Conservation (phyloP, 2,329 filamentous ascomycete species). For the Lachnellula hyalina region DNA sequence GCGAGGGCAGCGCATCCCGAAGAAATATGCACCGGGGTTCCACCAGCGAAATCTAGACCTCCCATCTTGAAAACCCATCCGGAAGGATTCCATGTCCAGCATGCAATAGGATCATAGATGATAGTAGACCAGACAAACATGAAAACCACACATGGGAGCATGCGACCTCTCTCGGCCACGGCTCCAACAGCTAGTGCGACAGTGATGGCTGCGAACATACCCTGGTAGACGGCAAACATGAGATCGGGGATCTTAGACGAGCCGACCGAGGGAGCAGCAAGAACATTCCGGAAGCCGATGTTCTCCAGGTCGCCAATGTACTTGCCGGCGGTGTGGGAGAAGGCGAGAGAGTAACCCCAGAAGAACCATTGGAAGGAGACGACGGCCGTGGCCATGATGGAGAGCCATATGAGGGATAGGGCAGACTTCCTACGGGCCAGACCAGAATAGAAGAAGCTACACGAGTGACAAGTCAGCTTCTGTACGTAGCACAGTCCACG, state of each 20-base stretch:
- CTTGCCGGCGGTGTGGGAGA: slow-evolving; percentile 51
- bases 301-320: slow-evolving; percentile 77
- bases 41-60: slow-evolving; percentile 82
- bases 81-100: slow-evolving; percentile 86
- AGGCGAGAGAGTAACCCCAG: slow-evolving; percentile 32
- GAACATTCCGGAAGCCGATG: slow-evolving; percentile 71
- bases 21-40: slow-evolving; percentile 84
- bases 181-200: slow-evolving; percentile 75
- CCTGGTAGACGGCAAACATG: slow-evolving; percentile 79
- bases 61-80: slow-evolving; percentile 80
- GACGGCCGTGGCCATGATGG: slow-evolving; percentile 78
- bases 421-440: slow-evolving; percentile 85
- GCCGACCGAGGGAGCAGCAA: slow-evolving; percentile 70
- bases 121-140: slow-evolving; percentile 90
- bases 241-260: slow-evolving; percentile 72
- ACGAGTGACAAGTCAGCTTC: slow-evolving; percentile 15
- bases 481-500: slow-evolving; percentile 9
- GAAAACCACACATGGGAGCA: slow-evolving; percentile 84
- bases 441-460: slow-evolving; percentile 81
- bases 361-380: slow-evolving; percentile 86
- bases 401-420: slow-evolving; percentile 84
- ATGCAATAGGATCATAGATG: slow-evolving; percentile 88
- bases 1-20: slow-evolving; percentile 75
- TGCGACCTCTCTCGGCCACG: slow-evolving; percentile 79
- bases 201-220: slow-evolving; percentile 82